A percentile compares a stretch with the other conserved stretches of the same genome.
Evolutionary conservation across 2,329 filamentous ascomycete genomes (phyloP).

Genomic region (Colletotrichum sp.): DNA sequence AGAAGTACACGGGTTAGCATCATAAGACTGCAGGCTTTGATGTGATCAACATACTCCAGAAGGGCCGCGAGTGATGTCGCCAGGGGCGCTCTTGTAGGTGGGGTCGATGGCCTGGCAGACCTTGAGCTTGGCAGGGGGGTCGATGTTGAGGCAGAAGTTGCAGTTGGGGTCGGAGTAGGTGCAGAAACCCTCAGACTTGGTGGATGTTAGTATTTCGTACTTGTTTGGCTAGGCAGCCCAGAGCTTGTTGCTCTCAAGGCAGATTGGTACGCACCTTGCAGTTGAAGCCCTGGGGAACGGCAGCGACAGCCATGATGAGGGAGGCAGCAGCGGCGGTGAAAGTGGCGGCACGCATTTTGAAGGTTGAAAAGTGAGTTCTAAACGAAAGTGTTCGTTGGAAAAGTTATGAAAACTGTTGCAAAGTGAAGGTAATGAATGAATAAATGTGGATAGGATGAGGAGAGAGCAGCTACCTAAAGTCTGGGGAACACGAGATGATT

Average conservation of each 20-base stretch:
- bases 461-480: neutral
- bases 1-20: no score
- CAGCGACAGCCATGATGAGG: neutral
- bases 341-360: neutral
- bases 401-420: neutral
- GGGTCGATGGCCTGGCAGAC: neutral
- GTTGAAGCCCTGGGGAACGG: neutral
- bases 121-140: neutral
- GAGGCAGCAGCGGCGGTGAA: neutral
- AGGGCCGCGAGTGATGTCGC: neutral
- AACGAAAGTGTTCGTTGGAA: neutral
- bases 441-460: neutral
- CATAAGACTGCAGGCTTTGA: no score
- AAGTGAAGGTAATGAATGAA: neutral
- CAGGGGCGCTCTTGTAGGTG: neutral
- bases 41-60: neutral
- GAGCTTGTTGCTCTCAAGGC: neutral
- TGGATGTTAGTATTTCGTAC: neutral
- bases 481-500: neutral
- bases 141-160: neutral
- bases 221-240: rapidly evolving
- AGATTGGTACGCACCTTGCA: neutral
- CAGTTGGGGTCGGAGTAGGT: conserved; percentile 1
- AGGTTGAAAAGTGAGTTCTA: neutral
- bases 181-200: neutral